phyloP scores from a whole-genome alignment of 225 moss, liverwort and hornwort species.

The Physcomitrellopsis africana region DNA sequence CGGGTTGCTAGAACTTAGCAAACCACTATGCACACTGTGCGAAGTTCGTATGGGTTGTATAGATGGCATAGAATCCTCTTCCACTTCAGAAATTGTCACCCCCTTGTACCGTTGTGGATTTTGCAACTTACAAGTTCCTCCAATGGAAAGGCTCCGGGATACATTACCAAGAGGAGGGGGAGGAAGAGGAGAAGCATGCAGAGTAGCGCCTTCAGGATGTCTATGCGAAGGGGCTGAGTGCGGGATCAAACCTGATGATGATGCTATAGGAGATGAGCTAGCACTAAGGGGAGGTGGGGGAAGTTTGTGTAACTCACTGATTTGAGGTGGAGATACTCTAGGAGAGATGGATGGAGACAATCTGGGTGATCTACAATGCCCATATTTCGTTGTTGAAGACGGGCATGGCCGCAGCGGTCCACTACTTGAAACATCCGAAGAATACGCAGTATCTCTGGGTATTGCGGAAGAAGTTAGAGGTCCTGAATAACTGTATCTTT shows the following conservation, averaged over 20 bases:
- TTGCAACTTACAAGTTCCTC: constrained; percentile 36
- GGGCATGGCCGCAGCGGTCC: constrained; percentile 25
- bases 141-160: constrained; percentile 49
- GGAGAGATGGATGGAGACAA: constrained; percentile 62
- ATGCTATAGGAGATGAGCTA: constrained; percentile 47
- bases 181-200: constrained; percentile 60
- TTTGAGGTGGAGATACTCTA: constrained; percentile 61
- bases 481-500: constrained; percentile 75
- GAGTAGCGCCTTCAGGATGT: constrained; percentile 28
- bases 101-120: constrained; percentile 53
- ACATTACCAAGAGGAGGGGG: constrained; percentile 65
- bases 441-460: constrained; percentile 28
- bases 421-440: constrained; percentile 35
- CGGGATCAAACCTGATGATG: constrained; percentile 41
- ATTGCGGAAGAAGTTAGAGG: constrained; percentile 58
- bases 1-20: neutral
- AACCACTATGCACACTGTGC: constrained; percentile 12
- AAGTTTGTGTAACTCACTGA: constrained; percentile 74
- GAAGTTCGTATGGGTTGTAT: constrained; percentile 13
- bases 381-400: constrained; percentile 42
- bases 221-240: constrained; percentile 69
- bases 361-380: constrained; percentile 55
- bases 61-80: constrained; percentile 48
- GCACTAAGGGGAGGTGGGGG: constrained; percentile 79
- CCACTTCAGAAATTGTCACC: constrained; percentile 47